Evolutionary conservation across 768 basidiomycete species (phyloP), one percentile per base, ranked within the genome.

Genomic region (Exidia glandulosa): DNA sequence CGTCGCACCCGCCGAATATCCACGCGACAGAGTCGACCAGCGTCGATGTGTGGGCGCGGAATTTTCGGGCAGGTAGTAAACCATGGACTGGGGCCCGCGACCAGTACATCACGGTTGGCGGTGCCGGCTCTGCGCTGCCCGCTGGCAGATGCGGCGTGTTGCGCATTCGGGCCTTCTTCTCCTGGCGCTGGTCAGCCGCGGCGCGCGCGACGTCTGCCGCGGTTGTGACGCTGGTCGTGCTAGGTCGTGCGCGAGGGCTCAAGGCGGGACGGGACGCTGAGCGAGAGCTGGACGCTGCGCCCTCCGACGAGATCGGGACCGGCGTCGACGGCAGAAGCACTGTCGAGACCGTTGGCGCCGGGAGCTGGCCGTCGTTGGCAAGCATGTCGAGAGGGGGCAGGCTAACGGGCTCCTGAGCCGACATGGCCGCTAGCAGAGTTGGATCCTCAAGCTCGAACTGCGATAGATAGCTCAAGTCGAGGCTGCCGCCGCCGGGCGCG

Each of bases 1-100:
- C 88, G 63, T 94, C 92, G 63, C 89, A 91, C 2, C 93, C 94
- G 9, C 93, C 93, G 65, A 94, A 87, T 31, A 94, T 66, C 90
- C 92, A 97, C 0, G 87, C 88, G 32, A 82, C 76, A 48, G 84
- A 80, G 61, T 94, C 92, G 23, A 94, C 85, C 52, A 94, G 74
- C 1, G 88, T 94, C 47, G 87, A 86, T 4, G 81, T 90, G 68
- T 94, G 92, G 2, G 90, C 88, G 3, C 92, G 81, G 75, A 94
- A 81, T 10, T 79, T 81, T 57, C 81, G 78, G 65, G 75, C 79
- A 2, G 90, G 88, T 32, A 89, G 63, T 0, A 73, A 59, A 0
- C 90, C 90, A 69, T 85, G 87, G 23, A 88, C 86, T 0, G 90
- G 88, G 0, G 90, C 90, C 58, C 79, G 79, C 67, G 86, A 87